Base-by-base conservation (phyloP, 2,329 filamentous ascomycete species). In the Hymenoscyphus fraxineus region DNA sequence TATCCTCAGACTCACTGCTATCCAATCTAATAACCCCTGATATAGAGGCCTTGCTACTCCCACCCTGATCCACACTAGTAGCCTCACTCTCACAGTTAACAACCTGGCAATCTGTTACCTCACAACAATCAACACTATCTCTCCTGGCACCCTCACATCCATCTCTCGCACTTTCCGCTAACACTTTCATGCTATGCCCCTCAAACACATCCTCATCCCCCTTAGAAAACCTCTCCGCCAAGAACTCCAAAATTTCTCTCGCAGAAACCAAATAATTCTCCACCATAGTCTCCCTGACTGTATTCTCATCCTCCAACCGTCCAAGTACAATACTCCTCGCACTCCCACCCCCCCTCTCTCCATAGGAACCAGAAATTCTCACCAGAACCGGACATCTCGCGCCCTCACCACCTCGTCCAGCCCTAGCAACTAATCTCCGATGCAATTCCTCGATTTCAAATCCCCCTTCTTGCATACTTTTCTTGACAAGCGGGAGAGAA, bases 341-440 rank as follows among this genome's bases (percentile, higher is more conserved):
- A 35, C 12, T 54, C 12, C 40, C 41, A 38, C 15, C 15, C 6
- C 31, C 59, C 13, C 59, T 41, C 12, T 27, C 40, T 15, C 10
- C 16, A 19, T n/a, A 27, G 12, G 6, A 19, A 31, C 60, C 35
- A 12, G 13, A 16, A 32, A 62, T 32, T 16, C 39, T 54, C 35
- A 62, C 39, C n/a, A 55, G 35, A 12, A 62, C 32, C 22, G 60
- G 60, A 44, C 35, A 44, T 27, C 60, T 51, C 6, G 22, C 19
- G 22, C 57, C 60, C 19, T 38, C 54, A 16, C 54, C 55, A 1
- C 54, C n/a, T n/a, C 32, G 10, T 15, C 19, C 51, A 22, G 51
- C 55, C 32, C 44, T 57, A 6, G 51, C n/a, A 47, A 62, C 19
- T 7, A 62, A 12, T n/a, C 60, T n/a, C 5, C 51, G 32, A 35